Base-by-base conservation (phyloP, 225 moss, liverwort and hornwort species). In the Physcomitrium patens region DNA sequence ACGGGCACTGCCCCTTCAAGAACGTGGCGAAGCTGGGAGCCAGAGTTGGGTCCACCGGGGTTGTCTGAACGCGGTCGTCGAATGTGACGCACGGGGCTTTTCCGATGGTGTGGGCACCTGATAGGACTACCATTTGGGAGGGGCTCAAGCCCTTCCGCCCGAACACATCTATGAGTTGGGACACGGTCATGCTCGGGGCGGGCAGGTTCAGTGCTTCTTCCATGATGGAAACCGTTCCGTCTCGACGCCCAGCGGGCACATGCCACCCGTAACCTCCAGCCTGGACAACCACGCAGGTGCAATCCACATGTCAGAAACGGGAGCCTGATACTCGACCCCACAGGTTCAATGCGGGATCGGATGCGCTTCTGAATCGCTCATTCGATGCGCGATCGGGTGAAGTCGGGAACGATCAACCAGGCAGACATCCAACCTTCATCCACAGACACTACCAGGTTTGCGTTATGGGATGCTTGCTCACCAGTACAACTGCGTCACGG, bases 61-160 rank as follows among this genome's bases (percentile, higher is more conserved):
- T 48, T 8, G 60, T 11, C 15, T 78, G 72, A 23, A 72, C 14
- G 9, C 79, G 61, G 20, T 79, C 19, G 31, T 61, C 53, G 68
- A 79, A 60, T 15, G 75, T 42, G 0, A 11, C 0, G 55, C 81
- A 81, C 5, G 71, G 72, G 3, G 66, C 66, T 12, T 16, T 60
- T 3, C 81, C 81, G 62, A 81, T 81, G 67, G 76, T 81, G 76
- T 81, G 81, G 2, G 72, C 72, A 43, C 81, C 81, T 16, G 81
- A 79, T 11, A 82, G 76, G 28, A 63, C 53, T 46, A 79, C 79
- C 69, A 82, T 71, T 31, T 86, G 68, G 26, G 60, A 16, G 1
- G 49, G 63, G 41, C 42, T 53, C 10, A 86, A 63, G 0, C 73
- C 76, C 62, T 74, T 76, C 44, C 16, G 10, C 12, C 42, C 18